These are phyloP conservation scores for Graphilbum ipis-grandicollis DNA, from an alignment of 2,329 filamentous ascomycete genomes.

Conservation along the genomic window DNA sequence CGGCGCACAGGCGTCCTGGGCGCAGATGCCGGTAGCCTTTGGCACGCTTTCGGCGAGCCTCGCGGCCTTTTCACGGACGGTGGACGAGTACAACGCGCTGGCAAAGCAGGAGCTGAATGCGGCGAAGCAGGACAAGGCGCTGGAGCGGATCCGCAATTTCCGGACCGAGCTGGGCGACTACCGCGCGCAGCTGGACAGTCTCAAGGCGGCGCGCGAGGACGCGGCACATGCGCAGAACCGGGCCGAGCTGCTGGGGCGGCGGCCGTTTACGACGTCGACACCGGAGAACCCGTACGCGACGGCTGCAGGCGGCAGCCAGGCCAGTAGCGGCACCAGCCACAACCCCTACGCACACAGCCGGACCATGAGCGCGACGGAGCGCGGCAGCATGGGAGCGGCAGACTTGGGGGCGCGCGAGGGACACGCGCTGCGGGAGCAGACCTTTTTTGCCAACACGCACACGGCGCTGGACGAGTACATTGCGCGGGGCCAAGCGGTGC, in stretches of 20 bases:
- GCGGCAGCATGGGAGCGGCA: conserved; percentile 11
- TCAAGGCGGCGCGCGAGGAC: conserved; percentile 67
- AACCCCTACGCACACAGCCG: conserved; percentile 17
- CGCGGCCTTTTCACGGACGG: conserved; percentile 62
- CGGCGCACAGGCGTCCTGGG: too few species aligned
- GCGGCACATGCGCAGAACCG: conserved; percentile 48
- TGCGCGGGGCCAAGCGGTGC: conserved; percentile 73
- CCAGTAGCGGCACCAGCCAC: conserved; percentile 14
- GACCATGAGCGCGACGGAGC: conserved; percentile 20
- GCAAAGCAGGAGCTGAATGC: conserved; percentile 79
- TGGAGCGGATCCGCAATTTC: conserved; percentile 74
- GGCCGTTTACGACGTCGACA: conserved; percentile 60
- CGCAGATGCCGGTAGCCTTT: conserved; percentile 23
- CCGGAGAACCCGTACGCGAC: conserved; percentile 90
- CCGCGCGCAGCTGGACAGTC: conserved; percentile 54
- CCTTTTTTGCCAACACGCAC: conserved; percentile 70
- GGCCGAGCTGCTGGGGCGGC: conserved; percentile 66
- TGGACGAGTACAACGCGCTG: conserved; percentile 80
- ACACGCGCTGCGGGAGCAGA: conserved; percentile 77
- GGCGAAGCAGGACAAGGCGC: conserved; percentile 81
- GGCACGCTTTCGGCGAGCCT: conserved; percentile 56
- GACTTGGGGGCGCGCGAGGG: conserved; percentile 40
- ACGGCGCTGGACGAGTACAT: conserved; percentile 85
- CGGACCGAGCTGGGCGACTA: conserved; percentile 67
- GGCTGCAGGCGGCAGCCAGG: conserved; percentile 12